Base-by-base conservation (phyloP, 441 rosid genomes). In the Croton laevigatus region DNA sequence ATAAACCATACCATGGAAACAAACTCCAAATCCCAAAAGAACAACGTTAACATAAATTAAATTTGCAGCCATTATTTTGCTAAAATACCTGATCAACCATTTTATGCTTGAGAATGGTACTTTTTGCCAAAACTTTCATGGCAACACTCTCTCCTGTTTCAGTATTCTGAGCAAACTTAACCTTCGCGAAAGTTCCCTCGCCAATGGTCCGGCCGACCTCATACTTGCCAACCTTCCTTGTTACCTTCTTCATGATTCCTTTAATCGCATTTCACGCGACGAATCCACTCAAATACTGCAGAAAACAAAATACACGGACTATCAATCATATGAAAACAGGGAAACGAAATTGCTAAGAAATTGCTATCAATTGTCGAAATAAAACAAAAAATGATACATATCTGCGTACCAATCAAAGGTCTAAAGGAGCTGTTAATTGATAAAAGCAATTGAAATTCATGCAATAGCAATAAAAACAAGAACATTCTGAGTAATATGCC, bases 101-200 rank as follows among this genome's bases (percentile, higher is more conserved):
- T 71, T 65, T 85, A 78, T 91, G 89, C 88, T 85, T 84, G 37
- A 95, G 88, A 75, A 95, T 86, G 83, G 95, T 86, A 78, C 75
- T 74, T 82, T 87, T 89, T 61, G 88, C 91, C 87, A 95, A n/a
- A 45, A 92, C 79, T 74, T 95, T 95, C 77, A 95, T 78, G 78
- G 99, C 99, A 36, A 92, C 98, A 51, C 81, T 85, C 68, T 85
- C 90, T 42, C 99, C 93, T 0, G 88, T 86, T 34, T 87, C 97
- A 17, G 59, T 75, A 70, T 95, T 91, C 81, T 63, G 82, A 0
- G 97, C 99, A 66, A 89, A 95, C 85, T 89, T 95, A 65, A 95
- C 99, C 84, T 95, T 95, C 37, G 99, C 98, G 76, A 92, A 95
- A 53, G 89, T 88, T 9, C 98, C 99, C 82, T 95, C 95, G 5